Percentiles rank a stretch among this genome's conserved stretches.
phyloP scores from a whole-genome alignment of 345 rosid genomes.

The Salix dunnii region DNA sequence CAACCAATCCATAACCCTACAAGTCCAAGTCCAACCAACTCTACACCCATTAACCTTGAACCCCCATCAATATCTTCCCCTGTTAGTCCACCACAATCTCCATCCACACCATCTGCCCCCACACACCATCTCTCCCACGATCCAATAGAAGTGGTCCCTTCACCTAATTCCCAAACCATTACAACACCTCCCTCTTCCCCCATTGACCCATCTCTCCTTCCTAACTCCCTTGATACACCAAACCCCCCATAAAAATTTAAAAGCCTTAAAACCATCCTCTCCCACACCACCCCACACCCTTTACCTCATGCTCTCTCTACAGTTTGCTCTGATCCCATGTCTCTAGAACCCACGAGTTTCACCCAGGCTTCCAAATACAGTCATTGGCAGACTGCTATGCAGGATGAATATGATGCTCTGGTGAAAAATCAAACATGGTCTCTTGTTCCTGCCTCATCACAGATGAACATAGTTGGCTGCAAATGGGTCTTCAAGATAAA shows the following conservation, averaged over 20 bases:
- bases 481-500: neutral
- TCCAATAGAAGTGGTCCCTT: neutral
- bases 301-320: neutral
- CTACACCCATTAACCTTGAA: neutral
- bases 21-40: no score
- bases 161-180: no score
- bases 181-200: neutral
- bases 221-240: neutral
- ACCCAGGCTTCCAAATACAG: neutral
- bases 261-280: neutral
- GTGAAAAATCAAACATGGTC: neutral
- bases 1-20: no score
- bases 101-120: neutral
- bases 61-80: fast-evolving
- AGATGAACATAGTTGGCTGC: neutral
- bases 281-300: neutral
- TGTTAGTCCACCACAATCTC: neutral
- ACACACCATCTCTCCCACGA: neutral
- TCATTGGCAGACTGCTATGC: neutral
- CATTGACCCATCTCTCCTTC: neutral
- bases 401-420: neutral
- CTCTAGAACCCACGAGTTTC: neutral
- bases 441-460: neutral
- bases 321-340: neutral
- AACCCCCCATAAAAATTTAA: neutral